These are phyloP conservation scores for Zymoseptoria pseudotritici DNA, from an alignment of 2,329 filamentous ascomycete species.

Conservation along the genomic window DNA sequence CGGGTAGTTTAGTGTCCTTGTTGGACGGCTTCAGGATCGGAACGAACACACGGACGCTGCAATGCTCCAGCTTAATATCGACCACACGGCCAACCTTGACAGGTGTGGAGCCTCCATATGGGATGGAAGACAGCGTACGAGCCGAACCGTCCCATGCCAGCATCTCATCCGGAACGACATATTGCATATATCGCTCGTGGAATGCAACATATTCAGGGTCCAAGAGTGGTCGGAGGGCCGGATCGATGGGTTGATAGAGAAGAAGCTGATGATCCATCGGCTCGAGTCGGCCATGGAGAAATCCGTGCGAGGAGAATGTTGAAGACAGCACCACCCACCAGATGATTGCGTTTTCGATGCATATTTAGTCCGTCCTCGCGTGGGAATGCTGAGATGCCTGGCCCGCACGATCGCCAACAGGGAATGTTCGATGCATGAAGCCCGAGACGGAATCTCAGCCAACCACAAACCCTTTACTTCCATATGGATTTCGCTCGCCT, in stretches of 20 bases:
- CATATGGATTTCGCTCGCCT: background rate
- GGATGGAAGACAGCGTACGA: slow-evolving; percentile 6
- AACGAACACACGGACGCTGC: slow-evolving; percentile 13
- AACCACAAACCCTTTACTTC: background rate
- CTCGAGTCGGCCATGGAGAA: background rate
- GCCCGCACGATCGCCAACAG: background rate
- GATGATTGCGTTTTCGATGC: background rate
- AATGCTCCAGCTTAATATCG: slow-evolving; percentile 12
- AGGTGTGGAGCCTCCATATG: slow-evolving; percentile 7
- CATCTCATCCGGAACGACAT: slow-evolving; percentile 12
- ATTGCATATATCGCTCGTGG: slow-evolving; percentile 14
- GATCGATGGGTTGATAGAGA: slow-evolving; percentile 11
- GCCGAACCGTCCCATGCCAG: slow-evolving; percentile 12
- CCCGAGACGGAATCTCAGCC: background rate
- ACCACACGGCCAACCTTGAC: slow-evolving; percentile 8
- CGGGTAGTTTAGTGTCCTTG: slow-evolving; percentile 1
- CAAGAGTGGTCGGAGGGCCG: slow-evolving; percentile 8
- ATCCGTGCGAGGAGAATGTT: background rate
- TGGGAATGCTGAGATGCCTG: background rate
- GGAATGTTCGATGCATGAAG: background rate
- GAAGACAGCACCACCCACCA: background rate
- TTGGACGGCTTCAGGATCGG: slow-evolving; percentile 1
- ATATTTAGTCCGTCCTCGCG: background rate
- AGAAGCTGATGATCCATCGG: background rate
- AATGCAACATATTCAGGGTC: slow-evolving; percentile 17